Percentiles rank a stretch among this genome's conserved stretches.
Conservation (phyloP, 2,329 filamentous ascomycete species). For the Colletotrichum australisinense region DNA sequence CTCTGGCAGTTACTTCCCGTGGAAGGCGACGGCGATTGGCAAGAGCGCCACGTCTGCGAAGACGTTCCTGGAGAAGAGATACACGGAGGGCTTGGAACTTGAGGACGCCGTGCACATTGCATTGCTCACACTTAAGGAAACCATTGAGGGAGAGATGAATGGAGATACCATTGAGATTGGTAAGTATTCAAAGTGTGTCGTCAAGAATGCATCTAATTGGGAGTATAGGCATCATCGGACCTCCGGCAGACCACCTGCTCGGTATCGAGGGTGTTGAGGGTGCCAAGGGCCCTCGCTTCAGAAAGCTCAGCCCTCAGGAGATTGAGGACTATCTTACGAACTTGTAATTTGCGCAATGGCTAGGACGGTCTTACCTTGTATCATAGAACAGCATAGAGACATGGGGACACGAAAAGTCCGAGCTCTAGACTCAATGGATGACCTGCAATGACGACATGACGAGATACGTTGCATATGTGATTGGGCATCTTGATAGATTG, state of each 20-base stretch:
- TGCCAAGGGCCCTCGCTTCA: conserved; percentile 86
- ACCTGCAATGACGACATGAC: conserved; percentile 16
- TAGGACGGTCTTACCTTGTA: conserved; percentile 46
- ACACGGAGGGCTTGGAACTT: conserved; percentile 95
- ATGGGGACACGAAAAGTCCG: conserved; percentile 21
- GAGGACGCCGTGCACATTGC: conserved; percentile 99
- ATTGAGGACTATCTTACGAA: conserved; percentile 99
- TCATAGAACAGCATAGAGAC: conserved; percentile 46
- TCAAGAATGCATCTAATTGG: conserved; percentile 33
- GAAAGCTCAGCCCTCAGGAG: conserved; percentile 95
- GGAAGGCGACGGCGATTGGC: conserved; percentile 99
- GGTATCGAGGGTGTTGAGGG: conserved; percentile 91
- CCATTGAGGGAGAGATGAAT: conserved; percentile 99
- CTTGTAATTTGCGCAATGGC: conserved; percentile 70
- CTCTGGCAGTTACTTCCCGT: conserved; percentile 98
- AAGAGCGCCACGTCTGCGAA: conserved; percentile 99
- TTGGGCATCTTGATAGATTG: neutral
- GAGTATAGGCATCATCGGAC: conserved; percentile 85
- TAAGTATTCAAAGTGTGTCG: conserved; percentile 54
- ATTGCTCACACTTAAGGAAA: conserved; percentile 96
- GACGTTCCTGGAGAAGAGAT: conserved; percentile 99
- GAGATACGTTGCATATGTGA: neutral
- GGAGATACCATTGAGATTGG: conserved; percentile 98
- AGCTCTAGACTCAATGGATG: conserved; percentile 37
- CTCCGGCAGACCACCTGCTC: conserved; percentile 91